Evolutionary conservation across 495 filamentous ascomycete genomes (phyloP), one percentile per base, ranked within the genome.

Genomic region (Venustampulla echinocandica): DNA sequence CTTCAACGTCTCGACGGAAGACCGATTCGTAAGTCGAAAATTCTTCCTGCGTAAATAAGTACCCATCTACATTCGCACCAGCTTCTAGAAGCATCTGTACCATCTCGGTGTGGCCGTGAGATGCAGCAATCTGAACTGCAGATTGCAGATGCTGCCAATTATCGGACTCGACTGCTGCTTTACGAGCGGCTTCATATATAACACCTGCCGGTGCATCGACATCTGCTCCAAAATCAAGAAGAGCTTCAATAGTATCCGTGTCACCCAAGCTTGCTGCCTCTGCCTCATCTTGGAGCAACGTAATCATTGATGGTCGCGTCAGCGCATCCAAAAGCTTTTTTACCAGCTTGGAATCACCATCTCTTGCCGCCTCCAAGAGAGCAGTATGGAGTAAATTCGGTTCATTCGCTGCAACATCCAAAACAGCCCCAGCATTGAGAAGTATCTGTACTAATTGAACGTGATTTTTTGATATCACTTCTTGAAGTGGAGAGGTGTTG

Each of bases 181-280:
- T 13, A 37, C 27, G 41, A 41, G 47, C 47, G 18, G 47, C 33
- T 41, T 42, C 24, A 18, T 46, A 43, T 23, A 20, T 20, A 30
- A 32, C 23, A 17, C 54, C 55, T 15, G 48, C 0, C 41, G 30
- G 17, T 14, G 33, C 55, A 49, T 60, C 36, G 24, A 60, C 41
- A 39, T 55, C 49, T 13, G 57, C 57, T n/a, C 54, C 57, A 10
- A 30, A 21, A 20, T 49, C 40, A 5, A 60, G 11, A 18, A 62
- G 52, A 30, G 51, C 10, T 22, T 53, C 23, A 13, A 59, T 44
- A 27, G 52, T 49, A 3, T 50, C 38, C 7, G 46, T 14, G 10
- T 46, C 42, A 2, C 32, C 23, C 5, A 14, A 2, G n/a, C n/a
- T 4, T 18, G 28, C 27, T 33, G 52, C n/a, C n/a, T n/a, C n/a